phyloP scores from a whole-genome alignment of 441 rosid genomes.

The Biscutella laevigata region DNA sequence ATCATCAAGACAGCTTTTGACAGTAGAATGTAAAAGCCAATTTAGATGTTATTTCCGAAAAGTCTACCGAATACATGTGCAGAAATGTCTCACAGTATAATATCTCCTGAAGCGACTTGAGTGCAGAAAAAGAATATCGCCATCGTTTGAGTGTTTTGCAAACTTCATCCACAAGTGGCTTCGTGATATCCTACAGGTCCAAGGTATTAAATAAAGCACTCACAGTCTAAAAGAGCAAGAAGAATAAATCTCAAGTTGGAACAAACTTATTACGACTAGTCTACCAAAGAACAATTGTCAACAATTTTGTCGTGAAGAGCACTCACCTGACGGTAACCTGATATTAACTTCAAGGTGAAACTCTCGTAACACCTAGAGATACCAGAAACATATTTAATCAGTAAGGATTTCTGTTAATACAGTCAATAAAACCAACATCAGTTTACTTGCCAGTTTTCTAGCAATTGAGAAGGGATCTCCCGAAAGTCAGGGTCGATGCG shows the following conservation, averaged over 20 bases:
- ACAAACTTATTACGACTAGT: background rate
- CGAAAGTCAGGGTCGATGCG: slow-evolving; percentile 83
- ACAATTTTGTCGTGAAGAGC: slow-evolving; percentile 1
- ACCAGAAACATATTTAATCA: slow-evolving; percentile 19
- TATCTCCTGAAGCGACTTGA: slow-evolving; percentile 86
- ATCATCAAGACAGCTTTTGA: too few relatives aligned
- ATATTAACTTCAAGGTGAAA: slow-evolving; percentile 76
- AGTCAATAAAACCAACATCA: slow-evolving; percentile 1
- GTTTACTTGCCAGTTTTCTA: slow-evolving; percentile 69
- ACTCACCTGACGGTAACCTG: slow-evolving; percentile 89
- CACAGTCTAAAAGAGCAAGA: background rate
- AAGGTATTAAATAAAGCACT: background rate
- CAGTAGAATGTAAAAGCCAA: background rate
- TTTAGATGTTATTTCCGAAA: too few relatives aligned
- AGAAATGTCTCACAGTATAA: slow-evolving; percentile 64
- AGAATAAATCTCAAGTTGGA: background rate
- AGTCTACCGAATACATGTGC: slow-evolving; percentile 8
- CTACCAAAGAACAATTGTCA: background rate
- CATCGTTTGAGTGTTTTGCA: slow-evolving; percentile 73
- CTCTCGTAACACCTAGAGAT: slow-evolving; percentile 79
- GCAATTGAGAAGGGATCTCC: slow-evolving; percentile 77
- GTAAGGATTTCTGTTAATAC: slow-evolving; percentile 6
- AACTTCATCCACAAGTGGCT: slow-evolving; percentile 69
- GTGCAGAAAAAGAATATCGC: slow-evolving; percentile 74
- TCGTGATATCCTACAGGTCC: slow-evolving; percentile 67